Evolutionary conservation across 139 green algal species (phyloP).

Genomic region (Eudorina sp.): DNA sequence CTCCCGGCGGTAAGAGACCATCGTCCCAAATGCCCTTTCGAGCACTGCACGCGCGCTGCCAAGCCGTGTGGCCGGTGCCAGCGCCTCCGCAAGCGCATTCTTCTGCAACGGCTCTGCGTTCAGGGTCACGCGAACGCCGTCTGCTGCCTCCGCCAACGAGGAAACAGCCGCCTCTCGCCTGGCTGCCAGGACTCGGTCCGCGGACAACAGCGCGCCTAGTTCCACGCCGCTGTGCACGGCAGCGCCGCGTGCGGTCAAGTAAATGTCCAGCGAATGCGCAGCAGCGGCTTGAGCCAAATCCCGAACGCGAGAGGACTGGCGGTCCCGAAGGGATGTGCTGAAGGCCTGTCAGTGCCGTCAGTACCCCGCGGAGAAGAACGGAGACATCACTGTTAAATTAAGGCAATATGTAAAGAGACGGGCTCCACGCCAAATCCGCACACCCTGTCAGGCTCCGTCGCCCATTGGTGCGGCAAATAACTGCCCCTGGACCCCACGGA

Average conservation of each 20-base stretch:
- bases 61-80: background rate
- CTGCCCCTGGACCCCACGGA: no score
- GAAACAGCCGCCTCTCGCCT: background rate
- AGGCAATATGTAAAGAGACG: no score
- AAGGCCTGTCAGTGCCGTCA: no score
- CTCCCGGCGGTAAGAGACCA: background rate
- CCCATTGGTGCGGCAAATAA: no score
- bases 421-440: no score
- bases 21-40: background rate
- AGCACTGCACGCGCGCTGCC: background rate
- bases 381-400: no score
- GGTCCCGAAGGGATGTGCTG: background rate
- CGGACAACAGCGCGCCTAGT: slow-evolving; percentile 11
- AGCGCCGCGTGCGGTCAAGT: background rate
- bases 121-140: background rate
- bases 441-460: no score
- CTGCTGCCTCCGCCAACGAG: background rate
- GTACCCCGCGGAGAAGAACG: no score
- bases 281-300: background rate
- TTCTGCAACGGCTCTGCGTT: background rate
- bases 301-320: background rate
- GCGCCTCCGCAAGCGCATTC: background rate
- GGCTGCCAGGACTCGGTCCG: background rate
- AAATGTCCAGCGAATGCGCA: background rate
- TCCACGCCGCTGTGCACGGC: background rate